Conservation (phyloP, 768 basidiomycete species). For the Lentinula boryana region DNA sequence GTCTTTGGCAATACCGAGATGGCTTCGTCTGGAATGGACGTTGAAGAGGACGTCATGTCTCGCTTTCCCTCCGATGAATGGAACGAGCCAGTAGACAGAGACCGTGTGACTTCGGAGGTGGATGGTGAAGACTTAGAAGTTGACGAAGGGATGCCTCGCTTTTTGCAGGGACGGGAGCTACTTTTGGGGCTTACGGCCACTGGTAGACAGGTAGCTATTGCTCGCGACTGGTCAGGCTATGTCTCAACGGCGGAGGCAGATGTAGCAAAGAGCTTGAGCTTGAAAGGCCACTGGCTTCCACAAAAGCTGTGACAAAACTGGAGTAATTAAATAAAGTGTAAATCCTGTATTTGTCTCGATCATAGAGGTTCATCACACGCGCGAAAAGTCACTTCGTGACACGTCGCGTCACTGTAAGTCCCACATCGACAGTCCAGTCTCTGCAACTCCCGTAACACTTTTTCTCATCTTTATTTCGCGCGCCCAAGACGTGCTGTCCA, state of each 20-base stretch:
- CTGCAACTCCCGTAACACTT: neutral
- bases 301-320: conserved; percentile 36
- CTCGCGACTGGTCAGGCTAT: conserved; percentile 12
- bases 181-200: conserved; percentile 31
- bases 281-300: conserved; percentile 65
- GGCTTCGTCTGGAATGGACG: neutral
- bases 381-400: neutral
- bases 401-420: neutral
- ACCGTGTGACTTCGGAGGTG: neutral
- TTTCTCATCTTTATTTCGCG: too few relatives aligned
- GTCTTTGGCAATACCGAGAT: neutral
- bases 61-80: neutral
- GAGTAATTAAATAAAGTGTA: neutral
- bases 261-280: conserved; percentile 46
- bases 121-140: conserved; percentile 3
- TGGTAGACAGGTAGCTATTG: neutral
- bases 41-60: neutral
- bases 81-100: neutral
- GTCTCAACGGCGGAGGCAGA: conserved; percentile 50
- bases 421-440: too few relatives aligned
- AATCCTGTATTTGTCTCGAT: too few relatives aligned
- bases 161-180: conserved; percentile 49
- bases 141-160: conserved; percentile 17
- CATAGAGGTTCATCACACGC: too few relatives aligned
- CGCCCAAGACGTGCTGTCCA: neutral